A percentile compares a stretch with the other conserved stretches of the same genome.
phyloP scores from a whole-genome alignment of 1,284 basidiomycete genomes.

The Microbotryum violaceum region DNA sequence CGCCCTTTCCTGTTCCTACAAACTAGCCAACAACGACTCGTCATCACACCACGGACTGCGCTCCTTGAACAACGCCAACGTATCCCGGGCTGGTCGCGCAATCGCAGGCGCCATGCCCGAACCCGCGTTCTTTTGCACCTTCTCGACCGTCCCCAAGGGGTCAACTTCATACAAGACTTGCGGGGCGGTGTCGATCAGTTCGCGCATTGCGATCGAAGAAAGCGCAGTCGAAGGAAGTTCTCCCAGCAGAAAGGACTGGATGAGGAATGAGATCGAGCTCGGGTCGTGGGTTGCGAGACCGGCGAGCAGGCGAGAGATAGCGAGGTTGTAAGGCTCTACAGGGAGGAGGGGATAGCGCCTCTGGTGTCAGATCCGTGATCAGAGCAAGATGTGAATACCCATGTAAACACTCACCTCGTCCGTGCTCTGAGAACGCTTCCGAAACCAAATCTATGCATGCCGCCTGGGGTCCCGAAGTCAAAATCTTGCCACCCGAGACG shows the following conservation, averaged over 20 bases:
- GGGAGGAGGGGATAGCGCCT: slow-evolving; percentile 4
- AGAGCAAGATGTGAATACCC: slow-evolving; percentile 46
- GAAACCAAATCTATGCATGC: slow-evolving; percentile 64
- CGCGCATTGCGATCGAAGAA: slow-evolving; percentile 59
- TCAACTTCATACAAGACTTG: slow-evolving; percentile 62
- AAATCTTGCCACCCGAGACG: slow-evolving; percentile 60
- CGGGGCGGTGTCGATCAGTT: slow-evolving; percentile 51
- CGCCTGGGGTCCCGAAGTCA: slow-evolving; percentile 67
- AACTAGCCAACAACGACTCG: slow-evolving; percentile 27
- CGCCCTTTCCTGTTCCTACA: slow-evolving; percentile 6
- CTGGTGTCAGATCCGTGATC: slow-evolving; percentile 4
- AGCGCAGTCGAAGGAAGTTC: slow-evolving; percentile 59
- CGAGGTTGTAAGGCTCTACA: slow-evolving; percentile 62
- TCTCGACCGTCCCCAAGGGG: slow-evolving; percentile 56
- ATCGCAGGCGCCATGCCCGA: slow-evolving; percentile 52
- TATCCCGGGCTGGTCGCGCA: slow-evolving; percentile 73
- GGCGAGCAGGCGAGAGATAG: slow-evolving; percentile 60
- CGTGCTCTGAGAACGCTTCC: slow-evolving; percentile 63
- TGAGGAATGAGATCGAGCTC: slow-evolving; percentile 58
- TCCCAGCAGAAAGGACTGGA: slow-evolving; percentile 59
- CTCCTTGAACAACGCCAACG: slow-evolving; percentile 62
- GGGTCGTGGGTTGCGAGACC: slow-evolving; percentile 57
- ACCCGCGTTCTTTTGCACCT: slow-evolving; percentile 60
- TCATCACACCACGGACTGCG: slow-evolving; percentile 36
- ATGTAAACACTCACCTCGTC: slow-evolving; percentile 45